Base-by-base conservation (phyloP, 2,329 filamentous ascomycete species). In the Sporothrix euskadiensis region DNA sequence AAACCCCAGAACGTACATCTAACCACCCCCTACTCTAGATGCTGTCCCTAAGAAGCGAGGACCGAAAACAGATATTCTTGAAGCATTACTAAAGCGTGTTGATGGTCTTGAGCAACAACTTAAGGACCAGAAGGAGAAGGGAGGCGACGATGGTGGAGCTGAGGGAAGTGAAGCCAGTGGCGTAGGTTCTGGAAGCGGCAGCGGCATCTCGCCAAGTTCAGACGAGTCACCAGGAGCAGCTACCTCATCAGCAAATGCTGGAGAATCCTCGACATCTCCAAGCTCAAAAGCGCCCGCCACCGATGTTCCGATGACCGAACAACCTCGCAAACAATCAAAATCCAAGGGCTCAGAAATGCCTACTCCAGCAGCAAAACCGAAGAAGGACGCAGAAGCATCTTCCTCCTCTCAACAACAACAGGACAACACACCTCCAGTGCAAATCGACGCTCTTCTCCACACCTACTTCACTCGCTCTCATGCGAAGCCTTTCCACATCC, bases 31-130 rank as follows among this genome's bases (percentile, higher is more conserved):
- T n/a, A 7, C 16, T 44, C 26, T 77, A 94, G 93, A 97, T 84
- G 94, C 94, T 35, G 89, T 96, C 22, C 94, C 94, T 0, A 97
- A 97, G 83, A 97, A 97, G 81, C 87, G 94, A 80, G 94, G 94
- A 0, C 94, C 94, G 2, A 97, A 97, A 82, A 97, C 93, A 39
- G 94, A 97, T 80, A 92, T 97, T 4, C 84, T 97, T 44, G 94
- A 97, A 80, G 93, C 94, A 1, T 84, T 97, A 9, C 80, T 97
- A 74, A 97, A 95, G 81, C 88, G 94, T 71, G 93, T 97, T 1
- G 94, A 97, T 80, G 93, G 93, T 1, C 84, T 97, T 69, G 93
- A 97, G 80, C 93, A 92, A 79, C 89, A 91, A 75, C 84, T 97
- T 54, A 92, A 93, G 79, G 89, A 91, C 26, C 73, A 76, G 76